Conservation (phyloP, 371 early-diverging fungal genomes). For the Rozella allomycis region DNA sequence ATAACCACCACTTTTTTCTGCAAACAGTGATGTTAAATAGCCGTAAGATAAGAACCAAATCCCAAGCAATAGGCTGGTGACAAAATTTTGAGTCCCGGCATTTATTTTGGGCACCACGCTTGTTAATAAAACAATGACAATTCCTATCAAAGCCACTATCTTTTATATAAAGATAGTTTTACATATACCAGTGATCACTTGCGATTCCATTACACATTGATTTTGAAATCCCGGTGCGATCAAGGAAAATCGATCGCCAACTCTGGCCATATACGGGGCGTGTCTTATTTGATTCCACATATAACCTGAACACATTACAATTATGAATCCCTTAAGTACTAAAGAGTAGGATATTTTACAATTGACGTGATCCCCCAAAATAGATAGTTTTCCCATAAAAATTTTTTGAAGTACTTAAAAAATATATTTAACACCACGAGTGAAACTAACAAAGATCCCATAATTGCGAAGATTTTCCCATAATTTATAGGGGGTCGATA, state of each 20-base stretch:
- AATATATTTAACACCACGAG: conserved; percentile 16
- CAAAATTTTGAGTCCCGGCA: too few relatives aligned
- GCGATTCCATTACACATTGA: conserved; percentile 53
- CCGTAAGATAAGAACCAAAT: too few relatives aligned
- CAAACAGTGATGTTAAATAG: too few relatives aligned
- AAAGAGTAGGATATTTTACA: too few relatives aligned
- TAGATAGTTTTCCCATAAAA: conserved; percentile 31
- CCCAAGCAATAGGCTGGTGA: too few relatives aligned
- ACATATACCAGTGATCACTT: conserved; percentile 33
- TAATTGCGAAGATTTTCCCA: conserved; percentile 20
- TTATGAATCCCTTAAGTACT: conserved; percentile 28
- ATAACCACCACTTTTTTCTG: too few relatives aligned
- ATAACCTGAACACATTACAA: conserved; percentile 53
- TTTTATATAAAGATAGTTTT: too few relatives aligned
- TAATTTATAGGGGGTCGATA: conserved; percentile 8
- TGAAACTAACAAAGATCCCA: conserved; percentile 17
- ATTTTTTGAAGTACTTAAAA: conserved; percentile 19
- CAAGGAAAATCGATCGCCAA: conserved; percentile 25
- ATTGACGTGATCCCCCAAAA: too few relatives aligned
- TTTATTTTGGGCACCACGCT: too few relatives aligned
- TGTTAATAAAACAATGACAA: too few relatives aligned
- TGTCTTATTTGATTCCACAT: conserved; percentile 76
- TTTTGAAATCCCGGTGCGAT: conserved; percentile 46
- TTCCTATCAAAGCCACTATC: too few relatives aligned
- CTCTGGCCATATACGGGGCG: conserved; percentile 39